Evolutionary conservation across 2,329 filamentous ascomycete species (phyloP).

Genomic region (Coleophoma crateriformis): DNA sequence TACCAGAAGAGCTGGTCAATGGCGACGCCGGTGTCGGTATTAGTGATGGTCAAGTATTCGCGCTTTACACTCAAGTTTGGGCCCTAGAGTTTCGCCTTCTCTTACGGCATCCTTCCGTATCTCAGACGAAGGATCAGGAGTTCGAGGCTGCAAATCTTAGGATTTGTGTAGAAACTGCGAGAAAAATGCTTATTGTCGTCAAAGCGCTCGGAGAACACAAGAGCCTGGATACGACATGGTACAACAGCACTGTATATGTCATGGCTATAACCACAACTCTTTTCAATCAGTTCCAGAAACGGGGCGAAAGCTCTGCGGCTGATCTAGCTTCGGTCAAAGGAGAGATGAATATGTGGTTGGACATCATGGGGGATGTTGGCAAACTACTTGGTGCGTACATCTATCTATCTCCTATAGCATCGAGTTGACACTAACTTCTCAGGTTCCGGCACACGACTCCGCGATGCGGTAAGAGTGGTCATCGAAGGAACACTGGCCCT

Average conservation of each 20-base stretch:
- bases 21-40: constrained; percentile 33
- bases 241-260: constrained; percentile 65
- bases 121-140: constrained; percentile 45
- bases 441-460: constrained; percentile 42
- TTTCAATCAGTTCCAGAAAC: constrained; percentile 63
- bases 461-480: constrained; percentile 40
- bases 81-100: constrained; percentile 53
- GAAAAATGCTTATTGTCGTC: constrained; percentile 57
- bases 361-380: constrained; percentile 62
- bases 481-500: constrained; percentile 40
- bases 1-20: constrained; percentile 55
- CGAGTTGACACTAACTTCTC: constrained; percentile 4
- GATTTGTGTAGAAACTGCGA: constrained; percentile 61
- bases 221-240: constrained; percentile 74
- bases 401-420: background rate
- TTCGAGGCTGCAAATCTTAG: constrained; percentile 57
- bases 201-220: constrained; percentile 56
- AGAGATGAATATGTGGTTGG: constrained; percentile 67
- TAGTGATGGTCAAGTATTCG: constrained; percentile 40
- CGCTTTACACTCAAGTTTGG: constrained; percentile 49
- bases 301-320: constrained; percentile 49
- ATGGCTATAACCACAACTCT: constrained; percentile 69
- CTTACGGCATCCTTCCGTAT: constrained; percentile 56
- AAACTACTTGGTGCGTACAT: constrained; percentile 56
- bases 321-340: constrained; percentile 55